phyloP scores from a whole-genome alignment of 129 eudicot genomes.

The Saussurea involucrata region DNA sequence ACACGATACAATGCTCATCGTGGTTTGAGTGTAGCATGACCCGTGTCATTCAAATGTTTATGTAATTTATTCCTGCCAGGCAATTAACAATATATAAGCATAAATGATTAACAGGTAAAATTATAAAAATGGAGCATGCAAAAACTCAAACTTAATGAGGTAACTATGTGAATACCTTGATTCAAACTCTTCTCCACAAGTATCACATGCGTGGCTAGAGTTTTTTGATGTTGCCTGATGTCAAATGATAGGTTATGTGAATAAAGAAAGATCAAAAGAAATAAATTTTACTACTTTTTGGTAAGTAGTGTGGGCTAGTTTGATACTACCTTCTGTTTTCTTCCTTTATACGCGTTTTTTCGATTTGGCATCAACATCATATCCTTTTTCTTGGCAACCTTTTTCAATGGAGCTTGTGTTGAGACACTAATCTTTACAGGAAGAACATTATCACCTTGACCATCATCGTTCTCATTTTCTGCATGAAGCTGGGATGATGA shows the following conservation, averaged over 20 bases:
- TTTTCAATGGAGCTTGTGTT: slow-evolving; percentile 42
- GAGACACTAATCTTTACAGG: slow-evolving; percentile 34
- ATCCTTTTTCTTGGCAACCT: slow-evolving; percentile 47
- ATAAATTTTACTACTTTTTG: background rate
- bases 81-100: slow-evolving; percentile 7
- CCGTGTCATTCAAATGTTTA: slow-evolving; percentile 78
- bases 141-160: background rate
- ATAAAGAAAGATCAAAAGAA: background rate
- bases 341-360: slow-evolving; percentile 54
- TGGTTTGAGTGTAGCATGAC: slow-evolving; percentile 73
- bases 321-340: slow-evolving; percentile 77
- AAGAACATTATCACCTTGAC: slow-evolving; percentile 23
- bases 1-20: slow-evolving; percentile 24
- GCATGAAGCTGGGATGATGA: slow-evolving; percentile 33
- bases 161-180: slow-evolving; percentile 50
- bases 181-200: slow-evolving; percentile 74
- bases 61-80: slow-evolving; percentile 63
- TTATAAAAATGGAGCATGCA: background rate
- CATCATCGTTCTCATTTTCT: slow-evolving; percentile 16
- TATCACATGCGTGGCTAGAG: slow-evolving; percentile 62
- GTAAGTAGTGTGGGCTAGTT: background rate
- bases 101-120: background rate
- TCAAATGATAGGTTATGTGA: background rate
- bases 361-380: slow-evolving; percentile 39
- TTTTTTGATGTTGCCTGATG: slow-evolving; percentile 52